Evolutionary conservation across 2,329 filamentous ascomycete species (phyloP).

Genomic region (Diaporthe humulicola): DNA sequence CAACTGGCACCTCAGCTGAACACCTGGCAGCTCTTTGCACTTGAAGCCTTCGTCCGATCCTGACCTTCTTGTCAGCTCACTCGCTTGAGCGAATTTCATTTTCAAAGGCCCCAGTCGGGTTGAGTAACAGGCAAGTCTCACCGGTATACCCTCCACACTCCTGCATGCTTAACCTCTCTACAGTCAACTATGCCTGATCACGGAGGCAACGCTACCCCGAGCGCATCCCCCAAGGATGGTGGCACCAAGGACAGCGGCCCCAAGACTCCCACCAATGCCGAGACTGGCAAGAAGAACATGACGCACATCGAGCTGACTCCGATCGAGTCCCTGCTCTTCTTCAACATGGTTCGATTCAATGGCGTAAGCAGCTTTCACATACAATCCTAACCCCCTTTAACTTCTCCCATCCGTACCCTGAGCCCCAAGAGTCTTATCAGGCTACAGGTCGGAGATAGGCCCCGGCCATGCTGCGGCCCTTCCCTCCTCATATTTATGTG

Average conservation of each 20-base stretch:
- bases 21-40: neutral
- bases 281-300: neutral
- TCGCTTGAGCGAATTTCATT: neutral
- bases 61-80: neutral
- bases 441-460: neutral
- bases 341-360: conserved; percentile 38
- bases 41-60: neutral
- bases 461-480: neutral
- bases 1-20: neutral
- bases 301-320: conserved; percentile 24
- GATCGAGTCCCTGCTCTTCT: conserved; percentile 33
- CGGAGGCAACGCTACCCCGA: neutral
- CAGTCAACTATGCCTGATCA: conserved; percentile 1
- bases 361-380: neutral
- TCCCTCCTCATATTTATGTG: neutral
- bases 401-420: neutral
- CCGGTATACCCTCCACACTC: neutral
- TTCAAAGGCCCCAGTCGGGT: neutral
- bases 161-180: neutral
- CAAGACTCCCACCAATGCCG: neutral
- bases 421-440: neutral
- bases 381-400: neutral
- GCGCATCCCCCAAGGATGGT: neutral
- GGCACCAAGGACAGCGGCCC: neutral
- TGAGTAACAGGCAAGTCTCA: neutral